Percentiles rank a stretch among this genome's conserved stretches.
Conservation (phyloP, 169 alveolate species). For the Cryptosporidium viatorum region DNA sequence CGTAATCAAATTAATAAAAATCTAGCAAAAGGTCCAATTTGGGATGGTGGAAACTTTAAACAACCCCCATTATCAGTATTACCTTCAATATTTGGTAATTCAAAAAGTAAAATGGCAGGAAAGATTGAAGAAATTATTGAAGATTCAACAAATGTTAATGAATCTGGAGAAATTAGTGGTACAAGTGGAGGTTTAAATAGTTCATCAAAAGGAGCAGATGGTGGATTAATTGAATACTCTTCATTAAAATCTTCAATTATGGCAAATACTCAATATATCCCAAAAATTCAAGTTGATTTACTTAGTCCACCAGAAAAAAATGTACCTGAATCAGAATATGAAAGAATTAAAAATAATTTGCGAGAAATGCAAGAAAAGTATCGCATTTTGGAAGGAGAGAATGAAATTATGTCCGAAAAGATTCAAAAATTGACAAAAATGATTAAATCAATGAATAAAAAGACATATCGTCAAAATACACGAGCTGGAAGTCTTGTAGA, state of each 20-base stretch:
- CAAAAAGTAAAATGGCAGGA: conserved; percentile 19
- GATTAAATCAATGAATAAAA: conserved; percentile 22
- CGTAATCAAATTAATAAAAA: background rate
- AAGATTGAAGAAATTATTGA: background rate
- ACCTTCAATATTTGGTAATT: conserved; percentile 54
- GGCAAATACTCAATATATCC: conserved; percentile 51
- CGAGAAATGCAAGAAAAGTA: conserved; percentile 59
- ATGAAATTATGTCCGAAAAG: conserved; percentile 57
- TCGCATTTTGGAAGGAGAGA: conserved; percentile 53
- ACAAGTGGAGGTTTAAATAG: background rate
- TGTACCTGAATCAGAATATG: conserved; percentile 72
- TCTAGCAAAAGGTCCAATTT: conserved; percentile 12
- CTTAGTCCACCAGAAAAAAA: conserved; percentile 72
- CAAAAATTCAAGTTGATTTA: conserved; percentile 64
- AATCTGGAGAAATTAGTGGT: background rate
- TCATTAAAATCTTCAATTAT: conserved; percentile 32
- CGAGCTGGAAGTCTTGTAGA: conserved; percentile 47
- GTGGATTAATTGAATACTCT: conserved; percentile 57
- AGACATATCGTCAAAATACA: conserved; percentile 48
- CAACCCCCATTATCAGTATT: conserved; percentile 67
- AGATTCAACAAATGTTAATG: background rate
- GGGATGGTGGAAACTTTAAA: conserved; percentile 60
- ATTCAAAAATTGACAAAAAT: conserved; percentile 51
- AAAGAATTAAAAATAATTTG: conserved; percentile 29
- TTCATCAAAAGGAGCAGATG: background rate